phyloP scores from a whole-genome alignment of 192 early-diverging fungal species.

The Gaertneriomyces semiglobifer region DNA sequence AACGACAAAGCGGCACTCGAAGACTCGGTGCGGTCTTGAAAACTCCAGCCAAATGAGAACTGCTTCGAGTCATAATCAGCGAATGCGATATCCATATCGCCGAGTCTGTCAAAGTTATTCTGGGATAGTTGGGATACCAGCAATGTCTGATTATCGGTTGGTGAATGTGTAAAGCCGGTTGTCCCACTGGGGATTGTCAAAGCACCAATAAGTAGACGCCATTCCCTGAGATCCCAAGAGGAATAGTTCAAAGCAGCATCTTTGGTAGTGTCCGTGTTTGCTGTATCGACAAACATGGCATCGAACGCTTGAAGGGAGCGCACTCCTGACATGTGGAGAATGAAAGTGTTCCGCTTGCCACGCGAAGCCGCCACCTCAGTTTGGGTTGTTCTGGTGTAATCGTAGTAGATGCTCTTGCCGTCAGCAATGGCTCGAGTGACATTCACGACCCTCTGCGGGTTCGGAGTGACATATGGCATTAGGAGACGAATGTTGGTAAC shows the following conservation, averaged over 20 bases:
- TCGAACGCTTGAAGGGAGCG: not conserved
- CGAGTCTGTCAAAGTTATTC: too few species aligned
- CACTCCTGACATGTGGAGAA: not conserved
- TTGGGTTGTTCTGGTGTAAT: not conserved
- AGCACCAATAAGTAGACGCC: not conserved
- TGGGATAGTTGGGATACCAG: not conserved
- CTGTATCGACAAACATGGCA: not conserved
- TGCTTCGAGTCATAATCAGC: not conserved
- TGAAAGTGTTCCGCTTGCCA: not conserved
- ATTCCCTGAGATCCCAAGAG: too few species aligned
- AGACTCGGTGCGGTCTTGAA: not conserved
- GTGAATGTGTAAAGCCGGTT: not conserved
- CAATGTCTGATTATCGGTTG: not conserved
- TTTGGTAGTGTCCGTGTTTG: not conserved
- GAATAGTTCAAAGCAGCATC: not conserved
- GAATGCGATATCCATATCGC: not conserved
- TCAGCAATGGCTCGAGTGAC: not conserved
- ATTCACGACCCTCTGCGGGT: not conserved
- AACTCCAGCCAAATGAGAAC: not conserved
- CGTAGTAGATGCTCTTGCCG: not conserved
- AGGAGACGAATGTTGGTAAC: not conserved
- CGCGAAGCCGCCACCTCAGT: not conserved
- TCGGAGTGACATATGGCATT: not conserved
- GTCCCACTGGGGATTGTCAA: constrained; percentile 1
- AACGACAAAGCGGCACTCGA: too few species aligned